These are phyloP conservation scores for Carex myosuroides DNA, from an alignment of 176 grass and related monocot genomes.

Conservation along the genomic window DNA sequence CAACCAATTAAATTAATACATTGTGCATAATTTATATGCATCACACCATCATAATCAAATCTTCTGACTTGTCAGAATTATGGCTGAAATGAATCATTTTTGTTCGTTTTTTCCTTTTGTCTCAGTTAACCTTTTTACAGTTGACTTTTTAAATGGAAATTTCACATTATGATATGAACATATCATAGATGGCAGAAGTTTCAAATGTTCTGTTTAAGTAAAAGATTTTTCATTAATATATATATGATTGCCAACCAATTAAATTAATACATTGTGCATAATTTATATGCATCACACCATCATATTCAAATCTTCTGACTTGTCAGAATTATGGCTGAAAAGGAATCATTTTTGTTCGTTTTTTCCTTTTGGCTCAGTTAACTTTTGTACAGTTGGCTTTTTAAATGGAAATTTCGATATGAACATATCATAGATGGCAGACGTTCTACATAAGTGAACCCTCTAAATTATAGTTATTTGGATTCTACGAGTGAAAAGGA, in stretches of 20 bases:
- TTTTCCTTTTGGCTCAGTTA: not conserved
- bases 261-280: not conserved
- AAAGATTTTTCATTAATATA: not conserved
- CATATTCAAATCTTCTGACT: not conserved
- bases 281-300: too few species aligned
- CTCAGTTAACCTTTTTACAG: not conserved
- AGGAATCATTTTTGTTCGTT: not conserved
- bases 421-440: not conserved
- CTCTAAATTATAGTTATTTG: not conserved
- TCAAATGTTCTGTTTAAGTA: not conserved
- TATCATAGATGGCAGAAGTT: not conserved
- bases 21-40: not conserved
- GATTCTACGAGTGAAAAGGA: not conserved
- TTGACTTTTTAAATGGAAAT: not conserved
- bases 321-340: not conserved
- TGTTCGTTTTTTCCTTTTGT: not conserved
- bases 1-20: not conserved
- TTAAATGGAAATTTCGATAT: not conserved
- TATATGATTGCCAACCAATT: not conserved
- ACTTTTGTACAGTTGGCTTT: not conserved
- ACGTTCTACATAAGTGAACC: not conserved
- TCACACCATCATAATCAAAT: too few species aligned
- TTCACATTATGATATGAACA: not conserved
- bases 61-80: too few species aligned
- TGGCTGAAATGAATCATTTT: too few species aligned